These are phyloP conservation scores for Calamus simplicifolius DNA, from an alignment of 176 grass and related monocot genomes.

Conservation along the genomic window DNA sequence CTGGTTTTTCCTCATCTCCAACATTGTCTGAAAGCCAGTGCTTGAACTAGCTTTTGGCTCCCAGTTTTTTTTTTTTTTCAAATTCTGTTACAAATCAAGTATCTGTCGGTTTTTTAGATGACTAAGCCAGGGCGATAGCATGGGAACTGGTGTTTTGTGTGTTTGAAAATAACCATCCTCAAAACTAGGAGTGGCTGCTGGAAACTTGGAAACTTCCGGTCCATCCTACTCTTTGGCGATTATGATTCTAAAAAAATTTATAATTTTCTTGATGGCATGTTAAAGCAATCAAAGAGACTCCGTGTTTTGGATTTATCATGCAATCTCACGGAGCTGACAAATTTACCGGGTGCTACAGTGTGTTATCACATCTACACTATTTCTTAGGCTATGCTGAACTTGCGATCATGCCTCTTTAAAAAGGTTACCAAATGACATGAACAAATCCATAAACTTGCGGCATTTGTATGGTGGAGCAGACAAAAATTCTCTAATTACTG, in stretches of 20 bases:
- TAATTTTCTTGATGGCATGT: not conserved
- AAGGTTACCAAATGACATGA: slow-evolving; percentile 17
- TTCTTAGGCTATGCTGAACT: slow-evolving; percentile 15
- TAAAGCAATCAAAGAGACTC: not conserved
- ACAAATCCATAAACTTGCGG: slow-evolving; percentile 23
- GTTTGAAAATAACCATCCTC: too few species aligned
- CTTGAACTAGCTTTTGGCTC: too few species aligned
- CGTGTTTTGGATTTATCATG: slow-evolving; percentile 26
- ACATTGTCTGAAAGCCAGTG: slow-evolving; percentile 1
- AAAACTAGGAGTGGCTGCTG: too few species aligned
- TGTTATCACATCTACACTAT: too few species aligned
- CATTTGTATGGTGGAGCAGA: slow-evolving; percentile 10
- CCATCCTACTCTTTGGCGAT: not conserved
- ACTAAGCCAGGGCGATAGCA: too few species aligned
- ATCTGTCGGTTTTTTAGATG: too few species aligned
- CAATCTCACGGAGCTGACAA: not conserved
- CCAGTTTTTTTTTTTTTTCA: too few species aligned
- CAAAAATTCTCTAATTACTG: slow-evolving; percentile 11
- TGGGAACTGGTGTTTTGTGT: too few species aligned
- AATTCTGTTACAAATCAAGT: too few species aligned
- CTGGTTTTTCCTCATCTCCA: too few species aligned
- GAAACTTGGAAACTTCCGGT: not conserved
- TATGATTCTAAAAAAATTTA: not conserved
- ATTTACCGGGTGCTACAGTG: not conserved
- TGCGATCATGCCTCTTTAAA: slow-evolving; percentile 5